A percentile compares a stretch with the other conserved stretches of the same genome.
phyloP scores from a whole-genome alignment of 179 eudicot genomes.

The Beta macrorhiza region DNA sequence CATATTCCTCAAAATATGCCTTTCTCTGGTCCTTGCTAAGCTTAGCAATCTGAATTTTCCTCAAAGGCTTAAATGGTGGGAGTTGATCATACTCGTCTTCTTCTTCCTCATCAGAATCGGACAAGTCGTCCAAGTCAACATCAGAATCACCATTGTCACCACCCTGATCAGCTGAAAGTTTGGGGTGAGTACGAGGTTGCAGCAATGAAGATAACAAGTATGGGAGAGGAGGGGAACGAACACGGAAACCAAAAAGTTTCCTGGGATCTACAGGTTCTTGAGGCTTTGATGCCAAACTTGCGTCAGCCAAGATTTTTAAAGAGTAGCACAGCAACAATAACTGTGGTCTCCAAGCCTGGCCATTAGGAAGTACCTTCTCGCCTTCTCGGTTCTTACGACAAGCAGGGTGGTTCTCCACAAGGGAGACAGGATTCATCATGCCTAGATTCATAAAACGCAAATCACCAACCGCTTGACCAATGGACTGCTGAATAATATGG shows the following conservation, averaged over 20 bases:
- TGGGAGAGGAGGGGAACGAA: conserved; percentile 77
- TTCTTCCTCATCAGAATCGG: conserved; percentile 75
- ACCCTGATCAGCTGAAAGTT: conserved; percentile 80
- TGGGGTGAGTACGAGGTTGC: conserved; percentile 87
- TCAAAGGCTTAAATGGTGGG: conserved; percentile 92
- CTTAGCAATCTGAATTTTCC: conserved; percentile 64
- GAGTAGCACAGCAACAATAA: conserved; percentile 77
- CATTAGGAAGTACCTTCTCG: conserved; percentile 87
- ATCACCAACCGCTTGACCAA: conserved; percentile 89
- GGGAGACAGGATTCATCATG: conserved; percentile 83
- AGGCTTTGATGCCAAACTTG: conserved; percentile 61
- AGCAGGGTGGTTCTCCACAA: conserved; percentile 86
- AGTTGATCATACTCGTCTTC: conserved; percentile 96
- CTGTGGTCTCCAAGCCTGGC: conserved; percentile 93
- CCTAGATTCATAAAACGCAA: conserved; percentile 81
- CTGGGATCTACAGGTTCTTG: conserved; percentile 72
- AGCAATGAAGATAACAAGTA: conserved; percentile 78
- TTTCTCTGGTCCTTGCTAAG: conserved; percentile 74
- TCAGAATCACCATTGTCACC: conserved; percentile 82
- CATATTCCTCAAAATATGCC: conserved; percentile 92
- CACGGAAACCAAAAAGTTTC: conserved; percentile 80
- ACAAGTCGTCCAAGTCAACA: conserved; percentile 70
- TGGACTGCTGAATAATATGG: conserved; percentile 82
- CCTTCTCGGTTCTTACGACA: conserved; percentile 92
- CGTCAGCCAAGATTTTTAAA: conserved; percentile 80